Evolutionary conservation across 345 rosid genomes (phyloP).

Genomic region (Alliaria petiolata): DNA sequence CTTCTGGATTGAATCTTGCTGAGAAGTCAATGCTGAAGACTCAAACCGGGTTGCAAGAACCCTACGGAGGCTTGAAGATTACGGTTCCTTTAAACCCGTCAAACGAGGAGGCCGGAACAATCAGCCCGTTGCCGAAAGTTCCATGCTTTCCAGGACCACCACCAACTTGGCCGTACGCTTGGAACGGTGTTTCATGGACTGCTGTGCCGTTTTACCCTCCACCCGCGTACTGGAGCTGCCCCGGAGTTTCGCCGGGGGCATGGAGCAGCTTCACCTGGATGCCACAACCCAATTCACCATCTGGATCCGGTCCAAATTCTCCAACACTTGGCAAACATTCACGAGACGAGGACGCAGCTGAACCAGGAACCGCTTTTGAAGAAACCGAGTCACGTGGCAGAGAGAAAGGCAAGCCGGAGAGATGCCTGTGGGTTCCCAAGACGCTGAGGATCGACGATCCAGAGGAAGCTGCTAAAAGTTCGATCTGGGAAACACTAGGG

Average conservation of each 20-base stretch:
- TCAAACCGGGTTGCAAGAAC: conserved; percentile 29
- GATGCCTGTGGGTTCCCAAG: conserved; percentile 79
- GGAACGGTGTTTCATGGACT: conserved; percentile 38
- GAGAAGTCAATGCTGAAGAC: conserved; percentile 48
- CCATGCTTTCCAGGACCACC: conserved; percentile 37
- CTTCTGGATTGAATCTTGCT: conserved; percentile 66
- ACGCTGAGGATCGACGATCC: conserved; percentile 83
- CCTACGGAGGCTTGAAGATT: conserved; percentile 19
- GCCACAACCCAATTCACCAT: conserved; percentile 63
- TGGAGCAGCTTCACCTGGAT: conserved; percentile 69
- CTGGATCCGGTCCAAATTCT: conserved; percentile 57
- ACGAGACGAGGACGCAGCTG: conserved; percentile 51
- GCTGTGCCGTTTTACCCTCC: conserved; percentile 37
- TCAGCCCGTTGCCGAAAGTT: conserved; percentile 21
- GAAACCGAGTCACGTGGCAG: conserved; percentile 38
- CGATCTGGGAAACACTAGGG: conserved; percentile 85
- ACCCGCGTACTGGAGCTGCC: conserved; percentile 67
- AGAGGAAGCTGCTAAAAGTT: conserved; percentile 84
- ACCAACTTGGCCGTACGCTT: conserved; percentile 38
- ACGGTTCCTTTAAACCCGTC: conserved; percentile 23
- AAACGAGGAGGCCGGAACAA: conserved; percentile 15
- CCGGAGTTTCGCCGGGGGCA: conserved; percentile 44
- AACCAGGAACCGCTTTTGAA: conserved; percentile 29
- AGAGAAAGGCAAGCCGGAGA: conserved; percentile 45
- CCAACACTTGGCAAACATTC: conserved; percentile 92